Evolutionary conservation across 179 eudicot species (phyloP).

Genomic region (Spinacia oleracea): DNA sequence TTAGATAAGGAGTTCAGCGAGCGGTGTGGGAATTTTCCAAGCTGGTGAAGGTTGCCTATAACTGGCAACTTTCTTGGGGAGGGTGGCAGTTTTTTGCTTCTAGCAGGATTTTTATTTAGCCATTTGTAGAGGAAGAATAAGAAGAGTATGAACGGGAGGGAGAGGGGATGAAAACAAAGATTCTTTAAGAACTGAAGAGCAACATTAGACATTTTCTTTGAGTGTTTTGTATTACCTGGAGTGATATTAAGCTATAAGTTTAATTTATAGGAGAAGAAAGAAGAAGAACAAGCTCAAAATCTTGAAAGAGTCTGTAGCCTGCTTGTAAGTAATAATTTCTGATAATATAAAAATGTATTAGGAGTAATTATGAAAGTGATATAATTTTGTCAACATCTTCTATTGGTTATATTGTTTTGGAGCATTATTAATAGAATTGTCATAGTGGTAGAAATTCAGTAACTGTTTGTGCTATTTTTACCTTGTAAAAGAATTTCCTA

Average conservation of each 20-base stretch:
- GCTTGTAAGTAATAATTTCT: no score
- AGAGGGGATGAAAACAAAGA: constrained; percentile 15
- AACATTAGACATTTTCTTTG: neutral
- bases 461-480: no score
- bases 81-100: constrained; percentile 25
- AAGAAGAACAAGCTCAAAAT: no score
- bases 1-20: constrained; percentile 35
- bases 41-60: constrained; percentile 34
- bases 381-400: no score
- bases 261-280: neutral
- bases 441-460: no score
- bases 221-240: neutral
- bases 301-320: no score
- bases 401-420: no score
- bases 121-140: constrained; percentile 32
- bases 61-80: constrained; percentile 31
- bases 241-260: no score
- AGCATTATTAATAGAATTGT: no score
- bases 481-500: no score
- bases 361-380: no score
- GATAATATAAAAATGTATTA: no score
- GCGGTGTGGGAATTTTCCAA: constrained; percentile 26
- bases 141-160: constrained; percentile 6
- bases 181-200: neutral
- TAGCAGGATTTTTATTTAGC: neutral